Base-by-base conservation (phyloP, 2,329 filamentous ascomycete genomes). In the Penicillium freii region DNA sequence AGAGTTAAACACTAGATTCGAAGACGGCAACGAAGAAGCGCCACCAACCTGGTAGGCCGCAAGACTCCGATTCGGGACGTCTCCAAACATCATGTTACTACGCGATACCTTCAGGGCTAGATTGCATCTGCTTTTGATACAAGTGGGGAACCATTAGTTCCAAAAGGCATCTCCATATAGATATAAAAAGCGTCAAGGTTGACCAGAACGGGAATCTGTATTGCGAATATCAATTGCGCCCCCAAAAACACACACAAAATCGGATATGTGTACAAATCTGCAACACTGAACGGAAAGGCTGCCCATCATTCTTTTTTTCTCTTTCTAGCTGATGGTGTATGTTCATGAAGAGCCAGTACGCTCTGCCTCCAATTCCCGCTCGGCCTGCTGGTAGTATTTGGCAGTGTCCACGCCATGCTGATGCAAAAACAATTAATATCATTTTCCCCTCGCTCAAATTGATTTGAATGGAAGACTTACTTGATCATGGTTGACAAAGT, bases 371-470 rank as follows among this genome's bases (percentile, higher is more conserved):
- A 99, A 78, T 77, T 99, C 94, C 75, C 88, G 83, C 82, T 99
- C 94, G 8, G 94, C 94, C 76, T 96, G 91, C 74, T 88, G 88
- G 78, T 96, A 99, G 81, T 99, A 99, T 81, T 99, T 99, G 64
- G 93, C 92, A 33, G 94, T 99, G 75, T 99, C 94, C 58, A 99
- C 90, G 67, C 94, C 94, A 75, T 99, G 94, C 84, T 95, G 48
- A 38, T 38, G 11, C n/a, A n/a, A n/a, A 11, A 34, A 42, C 17
- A 48, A 23, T 38, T 19, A 58, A 36, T 25, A 23, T 36, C 19
- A 19, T n/a, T 9, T 7, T 13, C 9, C 29, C 15, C 6, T 4
- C 3, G 29, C 21, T 17, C 23, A 19, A 21, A 36, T 21, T 19
- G 21, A 42, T 4, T 31, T 17, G 10, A 40, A 17, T 31, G 15